Evolutionary conservation across 140 eudicot genomes (phyloP).

Genomic region (Cichorium intybus): DNA sequence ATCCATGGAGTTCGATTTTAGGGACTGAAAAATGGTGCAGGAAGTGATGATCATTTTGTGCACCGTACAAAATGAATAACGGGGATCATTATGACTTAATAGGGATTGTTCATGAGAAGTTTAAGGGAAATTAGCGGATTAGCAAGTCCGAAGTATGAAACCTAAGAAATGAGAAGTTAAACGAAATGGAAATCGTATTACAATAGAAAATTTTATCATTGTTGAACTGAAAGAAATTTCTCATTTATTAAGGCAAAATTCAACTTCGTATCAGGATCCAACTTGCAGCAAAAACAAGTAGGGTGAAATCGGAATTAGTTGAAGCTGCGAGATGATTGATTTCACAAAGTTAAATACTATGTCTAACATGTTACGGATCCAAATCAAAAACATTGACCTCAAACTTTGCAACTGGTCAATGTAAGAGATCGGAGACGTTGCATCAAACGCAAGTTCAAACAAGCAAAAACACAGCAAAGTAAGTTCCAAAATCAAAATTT

Average conservation of each 20-base stretch:
- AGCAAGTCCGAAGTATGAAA: conserved; percentile 10
- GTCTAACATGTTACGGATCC: conserved; percentile 29
- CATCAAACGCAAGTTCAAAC: conserved; percentile 5
- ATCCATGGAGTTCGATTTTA: conserved; percentile 9
- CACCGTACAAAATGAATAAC: neutral
- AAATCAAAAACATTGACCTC: conserved; percentile 20
- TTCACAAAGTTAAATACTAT: conserved; percentile 4
- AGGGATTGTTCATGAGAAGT: conserved; percentile 3
- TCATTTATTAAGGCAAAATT: conserved; percentile 12
- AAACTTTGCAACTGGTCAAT: conserved; percentile 14
- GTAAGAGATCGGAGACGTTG: conserved; percentile 31
- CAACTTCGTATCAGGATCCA: conserved; percentile 31
- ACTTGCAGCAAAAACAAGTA: conserved; percentile 14
- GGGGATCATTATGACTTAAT: neutral
- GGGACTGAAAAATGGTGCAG: neutral
- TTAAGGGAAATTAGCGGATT: conserved; percentile 1
- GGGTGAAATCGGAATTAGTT: conserved; percentile 7
- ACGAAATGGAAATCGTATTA: neutral
- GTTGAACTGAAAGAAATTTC: neutral
- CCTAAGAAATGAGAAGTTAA: neutral
- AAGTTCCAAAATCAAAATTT: neutral
- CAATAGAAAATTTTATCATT: neutral
- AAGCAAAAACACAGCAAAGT: conserved; percentile 15
- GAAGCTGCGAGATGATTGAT: neutral
- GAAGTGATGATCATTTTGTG: neutral